Evolutionary conservation across 2,329 filamentous ascomycete genomes (phyloP), one percentile per base, ranked within the genome.

Genomic region (Penicillium thymicola): DNA sequence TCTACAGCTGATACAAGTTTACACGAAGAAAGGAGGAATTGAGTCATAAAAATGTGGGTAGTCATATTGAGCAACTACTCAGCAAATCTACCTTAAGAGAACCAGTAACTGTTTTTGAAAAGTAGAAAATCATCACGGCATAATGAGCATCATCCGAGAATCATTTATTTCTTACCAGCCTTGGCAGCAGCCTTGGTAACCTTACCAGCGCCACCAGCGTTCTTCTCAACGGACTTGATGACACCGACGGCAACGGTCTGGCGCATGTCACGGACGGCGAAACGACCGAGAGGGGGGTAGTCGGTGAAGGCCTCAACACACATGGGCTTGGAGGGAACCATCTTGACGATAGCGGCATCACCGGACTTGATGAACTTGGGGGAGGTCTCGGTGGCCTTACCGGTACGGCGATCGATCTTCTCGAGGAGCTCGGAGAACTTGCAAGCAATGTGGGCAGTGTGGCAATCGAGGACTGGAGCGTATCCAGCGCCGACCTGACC

Each of bases 311-410:
- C 85, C 91, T 99, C 94, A 81, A 99, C 94, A 82, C 94, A 99
- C 94, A 99, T 99, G 79, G 94, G 94, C 92, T 99, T 99, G 85
- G 93, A 97, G 79, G 94, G 94, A 86, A 97, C 78, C 94, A 99
- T 97, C 92, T 97, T 97, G 85, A 99, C 94, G 84, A 99, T 99
- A 81, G 93, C 93, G 71, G 94, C 93, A 81, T 99, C 94, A 89
- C 94, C 94, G 76, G 93, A 97, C 92, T 99, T 99, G 90, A 99
- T 92, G 89, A 97, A 97, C 89, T 99, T 99, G 83, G 94, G 94
- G 76, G 76, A 78, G 79, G 84, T 77, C 83, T 99, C 94, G 76
- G 90, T 86, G 70, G 92, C 90, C 89, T 99, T 99, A 81, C 94
- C 94, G 79, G 94, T 97, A 91, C 94, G 94, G 83, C 94, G 92